Base-by-base conservation (phyloP, 192 early-diverging fungal genomes). In the Coemansia biformis region DNA sequence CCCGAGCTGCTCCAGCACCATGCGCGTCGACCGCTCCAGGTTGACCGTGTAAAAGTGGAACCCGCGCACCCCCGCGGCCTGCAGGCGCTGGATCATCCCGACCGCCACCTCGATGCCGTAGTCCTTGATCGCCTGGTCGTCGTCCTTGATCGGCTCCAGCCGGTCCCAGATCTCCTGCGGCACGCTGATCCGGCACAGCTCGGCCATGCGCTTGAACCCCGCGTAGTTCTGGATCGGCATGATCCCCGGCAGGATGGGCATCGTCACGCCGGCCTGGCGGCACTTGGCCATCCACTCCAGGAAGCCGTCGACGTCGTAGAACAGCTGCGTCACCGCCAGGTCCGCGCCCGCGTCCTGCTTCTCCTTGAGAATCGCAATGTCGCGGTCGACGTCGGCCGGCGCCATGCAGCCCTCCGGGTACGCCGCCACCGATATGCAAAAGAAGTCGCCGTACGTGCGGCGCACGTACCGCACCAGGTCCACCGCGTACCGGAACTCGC, bases 1-100 rank as follows among this genome's bases (percentile, higher is more conserved):
- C 5, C 78, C 73, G 14, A 93, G 79, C 17, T 83, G 82, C 59
- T 98, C 93, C 32, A 98, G 79, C 58, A 93, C 88, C 53, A 93
- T 63, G 9, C 89, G 80, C 12, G 87, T 87, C 39, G 86, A 86
- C 54, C 85, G 79, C 54, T 98, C 93, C 35, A 98, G 79, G 65
- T 98, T 98, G 55, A 88, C 79, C 28, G 91, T 94, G 75, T 98
- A 98, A 62, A 96, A 93, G 75, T 98, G 95, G 75, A 96, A 87
- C 15, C 92, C 92, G 38, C 67, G 57, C 23, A 87, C 71, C 28
- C 90, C 81, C 43, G 79, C 75, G 14, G 81, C 83, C 37, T 75
- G 73, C 58, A 96, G 72, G 46, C 81, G 75, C 47, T 76, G 67
- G 63, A 90, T 89, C 91, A 98, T 90, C 26, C 90, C 79, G 50